Conservation (phyloP, 108 stramenopile species). For the Skeletonema potamos region DNA sequence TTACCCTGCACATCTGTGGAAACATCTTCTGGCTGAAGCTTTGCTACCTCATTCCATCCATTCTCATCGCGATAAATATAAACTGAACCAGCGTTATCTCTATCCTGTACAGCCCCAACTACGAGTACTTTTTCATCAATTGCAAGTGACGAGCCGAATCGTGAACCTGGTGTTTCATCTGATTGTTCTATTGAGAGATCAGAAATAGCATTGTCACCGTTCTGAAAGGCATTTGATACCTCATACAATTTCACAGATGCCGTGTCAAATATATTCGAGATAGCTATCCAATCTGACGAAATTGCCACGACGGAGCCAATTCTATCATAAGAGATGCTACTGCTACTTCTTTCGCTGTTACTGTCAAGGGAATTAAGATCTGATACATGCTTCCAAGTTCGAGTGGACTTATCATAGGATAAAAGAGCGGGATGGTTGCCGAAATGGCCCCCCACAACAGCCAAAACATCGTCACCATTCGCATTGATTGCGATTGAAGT, state of each 20-base stretch:
- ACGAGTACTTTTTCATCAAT: neutral
- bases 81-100: neutral
- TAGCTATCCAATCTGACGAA: neutral
- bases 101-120: neutral
- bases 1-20: neutral
- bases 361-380: too few relatives aligned
- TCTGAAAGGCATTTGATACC: neutral
- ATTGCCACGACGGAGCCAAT: neutral
- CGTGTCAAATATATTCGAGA: neutral
- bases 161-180: neutral
- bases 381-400: too few relatives aligned
- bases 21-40: neutral
- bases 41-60: neutral
- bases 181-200: neutral
- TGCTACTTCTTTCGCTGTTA: too few relatives aligned
- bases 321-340: neutral
- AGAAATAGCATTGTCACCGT: neutral
- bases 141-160: neutral
- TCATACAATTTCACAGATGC: neutral
- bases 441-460: too few relatives aligned
- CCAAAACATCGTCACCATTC: too few relatives aligned
- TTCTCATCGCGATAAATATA: neutral
- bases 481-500: too few relatives aligned
- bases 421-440: too few relatives aligned
- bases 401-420: too few relatives aligned